These are phyloP conservation scores for Candida anutae DNA, from an alignment of 1,139 yeast species.

Conservation along the genomic window DNA sequence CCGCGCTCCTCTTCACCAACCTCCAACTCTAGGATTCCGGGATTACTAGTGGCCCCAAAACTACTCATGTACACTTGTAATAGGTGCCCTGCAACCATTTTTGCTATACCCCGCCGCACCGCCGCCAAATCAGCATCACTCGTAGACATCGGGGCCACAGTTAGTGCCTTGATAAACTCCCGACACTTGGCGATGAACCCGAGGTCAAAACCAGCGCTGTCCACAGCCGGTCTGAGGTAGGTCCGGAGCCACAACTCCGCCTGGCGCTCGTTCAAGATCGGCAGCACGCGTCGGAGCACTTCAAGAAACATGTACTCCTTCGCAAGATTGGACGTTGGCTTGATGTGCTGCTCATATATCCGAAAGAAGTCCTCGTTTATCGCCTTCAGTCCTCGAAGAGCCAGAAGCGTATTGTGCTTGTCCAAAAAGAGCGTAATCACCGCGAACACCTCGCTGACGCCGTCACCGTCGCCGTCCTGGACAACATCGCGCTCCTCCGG, in stretches of 20 bases:
- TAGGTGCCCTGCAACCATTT: conserved; percentile 19
- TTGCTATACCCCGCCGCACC: conserved; percentile 17
- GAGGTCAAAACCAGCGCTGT: conserved; percentile 48
- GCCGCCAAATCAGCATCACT: conserved; percentile 20
- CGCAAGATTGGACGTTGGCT: conserved; percentile 20
- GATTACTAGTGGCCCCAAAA: conserved; percentile 8
- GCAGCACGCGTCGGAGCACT: conserved; percentile 32
- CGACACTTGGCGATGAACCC: conserved; percentile 36
- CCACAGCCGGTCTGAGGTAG: conserved; percentile 49
- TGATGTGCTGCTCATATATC: conserved; percentile 33
- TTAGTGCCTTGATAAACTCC: conserved; percentile 29
- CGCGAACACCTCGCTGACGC: conserved; percentile 12
- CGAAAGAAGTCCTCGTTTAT: conserved; percentile 44
- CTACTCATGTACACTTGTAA: conserved; percentile 24
- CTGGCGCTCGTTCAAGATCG: conserved; percentile 31
- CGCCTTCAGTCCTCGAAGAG: conserved; percentile 25
- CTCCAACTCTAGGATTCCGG: conserved; percentile 14
- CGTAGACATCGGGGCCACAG: conserved; percentile 15
- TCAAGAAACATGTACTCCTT: conserved; percentile 42
- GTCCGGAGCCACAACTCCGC: conserved; percentile 45
- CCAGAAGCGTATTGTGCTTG: conserved; percentile 33
- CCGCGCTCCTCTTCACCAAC: conserved; percentile 13
- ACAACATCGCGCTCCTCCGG: conserved; percentile 8
- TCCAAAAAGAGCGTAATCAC: conserved; percentile 20
- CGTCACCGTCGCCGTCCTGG: too few relatives aligned